Evolutionary conservation across 768 basidiomycete species (phyloP).

Genomic region (Auricularia cornea): DNA sequence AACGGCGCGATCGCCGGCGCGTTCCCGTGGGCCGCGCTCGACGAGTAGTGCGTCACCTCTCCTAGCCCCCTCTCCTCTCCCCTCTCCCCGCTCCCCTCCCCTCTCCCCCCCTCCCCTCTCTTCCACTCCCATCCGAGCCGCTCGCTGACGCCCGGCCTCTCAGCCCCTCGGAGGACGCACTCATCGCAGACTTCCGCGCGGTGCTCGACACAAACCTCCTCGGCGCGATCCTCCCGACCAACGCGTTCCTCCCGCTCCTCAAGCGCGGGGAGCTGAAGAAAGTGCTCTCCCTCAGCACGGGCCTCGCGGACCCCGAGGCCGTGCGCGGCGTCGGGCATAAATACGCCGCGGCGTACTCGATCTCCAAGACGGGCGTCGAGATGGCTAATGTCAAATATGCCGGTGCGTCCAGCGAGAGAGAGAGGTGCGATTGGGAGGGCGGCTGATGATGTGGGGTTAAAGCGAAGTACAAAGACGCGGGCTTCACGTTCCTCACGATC

Average conservation of each 20-base stretch:
- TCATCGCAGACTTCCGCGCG: not conserved
- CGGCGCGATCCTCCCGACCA: constrained; percentile 27
- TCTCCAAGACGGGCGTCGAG: constrained; percentile 32
- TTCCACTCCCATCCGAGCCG: not conserved
- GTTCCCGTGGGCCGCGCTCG: not conserved
- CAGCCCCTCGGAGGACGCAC: not conserved
- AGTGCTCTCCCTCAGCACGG: constrained; percentile 27
- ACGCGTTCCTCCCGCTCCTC: constrained; percentile 33
- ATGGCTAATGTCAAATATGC: constrained; percentile 29
- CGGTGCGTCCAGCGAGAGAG: too few species aligned
- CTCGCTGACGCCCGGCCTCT: not conserved
- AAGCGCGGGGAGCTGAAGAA: not conserved
- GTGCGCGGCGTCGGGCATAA: constrained; percentile 10
- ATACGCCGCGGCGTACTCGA: constrained; percentile 19
- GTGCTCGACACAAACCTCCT: constrained; percentile 26
- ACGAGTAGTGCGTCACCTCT: too few species aligned
- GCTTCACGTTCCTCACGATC: constrained; percentile 28
- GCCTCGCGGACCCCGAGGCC: constrained; percentile 23
- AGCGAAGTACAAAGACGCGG: constrained; percentile 17
- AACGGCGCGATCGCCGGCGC: not conserved
- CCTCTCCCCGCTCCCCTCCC: too few species aligned
- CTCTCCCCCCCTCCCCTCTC: too few species aligned
- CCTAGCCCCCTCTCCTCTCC: too few species aligned
- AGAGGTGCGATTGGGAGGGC: too few species aligned
- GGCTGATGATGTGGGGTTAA: too few species aligned